These are phyloP conservation scores for Cladophialophora chaetospira DNA, from an alignment of 2,329 filamentous ascomycete genomes.

Conservation along the genomic window DNA sequence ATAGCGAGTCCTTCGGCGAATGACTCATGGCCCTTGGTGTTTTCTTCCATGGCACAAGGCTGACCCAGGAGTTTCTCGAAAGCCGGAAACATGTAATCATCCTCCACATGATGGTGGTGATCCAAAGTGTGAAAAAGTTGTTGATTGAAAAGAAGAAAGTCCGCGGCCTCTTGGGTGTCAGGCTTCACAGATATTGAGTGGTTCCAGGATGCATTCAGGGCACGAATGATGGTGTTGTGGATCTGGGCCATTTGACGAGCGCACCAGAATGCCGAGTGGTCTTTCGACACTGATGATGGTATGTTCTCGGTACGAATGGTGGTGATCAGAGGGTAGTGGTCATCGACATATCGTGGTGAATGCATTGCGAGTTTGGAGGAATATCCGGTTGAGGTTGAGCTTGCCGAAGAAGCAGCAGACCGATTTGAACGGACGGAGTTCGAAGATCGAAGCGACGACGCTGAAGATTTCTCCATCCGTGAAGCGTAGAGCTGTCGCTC, in stretches of 20 bases:
- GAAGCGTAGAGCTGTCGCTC: constrained; percentile 21
- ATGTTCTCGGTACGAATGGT: constrained; percentile 24
- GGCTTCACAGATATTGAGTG: constrained; percentile 28
- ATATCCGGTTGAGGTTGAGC: constrained; percentile 73
- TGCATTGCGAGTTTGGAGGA: constrained; percentile 17
- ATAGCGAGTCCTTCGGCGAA: constrained; percentile 31
- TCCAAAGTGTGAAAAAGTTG: constrained; percentile 29
- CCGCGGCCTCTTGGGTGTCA: constrained; percentile 24
- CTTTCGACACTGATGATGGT: constrained; percentile 14
- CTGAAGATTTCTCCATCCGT: constrained; percentile 53
- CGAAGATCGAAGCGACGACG: constrained; percentile 59
- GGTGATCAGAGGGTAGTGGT: constrained; percentile 32
- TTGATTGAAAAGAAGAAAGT: constrained; percentile 34
- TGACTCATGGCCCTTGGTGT: constrained; percentile 24
- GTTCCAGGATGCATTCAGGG: constrained; percentile 33
- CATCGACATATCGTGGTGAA: constrained; percentile 26
- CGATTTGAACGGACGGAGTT: constrained; percentile 81
- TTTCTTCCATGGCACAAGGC: constrained; percentile 25
- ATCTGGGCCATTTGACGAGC: constrained; percentile 33
- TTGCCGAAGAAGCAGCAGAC: constrained; percentile 59
- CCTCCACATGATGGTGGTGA: constrained; percentile 30
- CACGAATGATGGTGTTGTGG: constrained; percentile 33
- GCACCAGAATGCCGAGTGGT: constrained; percentile 26
- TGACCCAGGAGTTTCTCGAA: constrained; percentile 23
- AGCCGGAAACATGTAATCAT: constrained; percentile 28